Evolutionary conservation across 768 basidiomycete species (phyloP), one percentile per base, ranked within the genome.

Genomic region (Neoboletus magnificus): DNA sequence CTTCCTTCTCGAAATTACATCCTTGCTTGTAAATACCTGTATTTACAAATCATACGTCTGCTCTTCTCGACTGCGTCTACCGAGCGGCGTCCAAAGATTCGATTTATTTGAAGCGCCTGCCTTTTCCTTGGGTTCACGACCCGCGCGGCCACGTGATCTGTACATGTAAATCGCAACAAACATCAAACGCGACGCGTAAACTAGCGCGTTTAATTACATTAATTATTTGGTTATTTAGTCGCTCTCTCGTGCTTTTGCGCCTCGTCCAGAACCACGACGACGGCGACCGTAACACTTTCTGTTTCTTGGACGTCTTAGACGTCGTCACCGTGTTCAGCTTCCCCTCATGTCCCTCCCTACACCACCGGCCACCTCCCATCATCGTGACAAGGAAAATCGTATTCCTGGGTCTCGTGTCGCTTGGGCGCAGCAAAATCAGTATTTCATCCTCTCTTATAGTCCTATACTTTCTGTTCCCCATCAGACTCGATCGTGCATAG

Each of bases 361-460:
- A 0, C 87, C 87, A 12, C 86, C 86, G 5, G 73, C 73, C 52
- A 79, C 85, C 5, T 75, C 79, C 7, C 84, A 84, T 9, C 84
- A 83, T 50, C 62, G 61, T 25, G 80, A 84, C 66, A 85, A 83
- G 66, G 83, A 83, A 59, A 77, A 76, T 62, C 69, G 74, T 39
- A 61, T 74, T 36, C 68, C 71, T 44, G 67, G 71, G 2, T 60
- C 70, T 18, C 76, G 70, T 50, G 81, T 86, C 44, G 77, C 69
- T 1, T 86, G 82, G 81, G 78, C 82, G 0, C 75, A 77, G 51
- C 71, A 76, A 15, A 78, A 82, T 55, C 74, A 80, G 60, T 76
- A 79, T 55, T 81, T 80, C 48, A 63, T 68, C 20, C 60, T 81
- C 36, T 65, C 72, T 12, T 61, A 64, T 50, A 68, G 66, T 51